A percentile compares a stretch with the other conserved stretches of the same genome.
Evolutionary conservation across 768 basidiomycete genomes (phyloP).

Genomic region (Lentinula sp.): DNA sequence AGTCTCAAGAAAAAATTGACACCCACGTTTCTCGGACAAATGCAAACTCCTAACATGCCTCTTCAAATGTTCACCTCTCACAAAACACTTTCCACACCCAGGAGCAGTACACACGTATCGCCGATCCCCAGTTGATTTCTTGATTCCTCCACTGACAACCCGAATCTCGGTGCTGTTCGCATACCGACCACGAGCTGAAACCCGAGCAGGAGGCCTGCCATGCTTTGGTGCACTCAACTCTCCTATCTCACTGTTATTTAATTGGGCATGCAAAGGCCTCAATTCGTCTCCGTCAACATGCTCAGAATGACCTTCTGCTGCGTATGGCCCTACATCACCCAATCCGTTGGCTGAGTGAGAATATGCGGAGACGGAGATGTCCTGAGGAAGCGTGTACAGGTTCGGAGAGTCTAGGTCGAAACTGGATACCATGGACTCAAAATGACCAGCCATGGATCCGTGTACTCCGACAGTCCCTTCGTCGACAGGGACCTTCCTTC

Average conservation of each 20-base stretch:
- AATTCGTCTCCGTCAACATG: background rate
- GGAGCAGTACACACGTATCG: conserved; percentile 39
- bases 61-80: conserved; percentile 51
- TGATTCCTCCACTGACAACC: conserved; percentile 6
- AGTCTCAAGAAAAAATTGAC: background rate
- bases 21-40: conserved; percentile 50
- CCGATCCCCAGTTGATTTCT: conserved; percentile 17
- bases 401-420: background rate
- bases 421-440: background rate
- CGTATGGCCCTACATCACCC: background rate
- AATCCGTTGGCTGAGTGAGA: background rate
- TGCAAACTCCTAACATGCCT: conserved; percentile 49
- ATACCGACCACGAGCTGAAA: background rate
- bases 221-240: background rate
- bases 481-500: conserved; percentile 6
- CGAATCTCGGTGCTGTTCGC: background rate
- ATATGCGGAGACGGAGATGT: background rate
- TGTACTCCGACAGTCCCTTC: background rate
- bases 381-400: background rate
- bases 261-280: background rate
- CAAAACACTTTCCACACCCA: conserved; percentile 48
- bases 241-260: background rate
- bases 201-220: background rate
- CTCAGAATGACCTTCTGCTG: background rate
- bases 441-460: background rate